Evolutionary conservation across 208 protist species (phyloP).

Genomic region (Trypanosoma melophagium): DNA sequence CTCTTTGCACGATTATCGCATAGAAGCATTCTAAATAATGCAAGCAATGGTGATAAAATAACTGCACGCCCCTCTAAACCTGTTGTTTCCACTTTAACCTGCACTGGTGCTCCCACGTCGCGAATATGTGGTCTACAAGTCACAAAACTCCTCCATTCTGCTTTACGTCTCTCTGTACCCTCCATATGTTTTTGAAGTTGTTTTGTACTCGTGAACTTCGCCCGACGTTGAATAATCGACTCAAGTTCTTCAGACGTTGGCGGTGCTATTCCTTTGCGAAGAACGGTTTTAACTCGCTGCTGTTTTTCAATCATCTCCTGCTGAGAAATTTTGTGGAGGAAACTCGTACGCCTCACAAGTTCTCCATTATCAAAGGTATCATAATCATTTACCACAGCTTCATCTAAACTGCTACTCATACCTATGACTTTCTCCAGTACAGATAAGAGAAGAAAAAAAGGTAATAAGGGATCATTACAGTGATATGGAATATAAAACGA

Average conservation of each 20-base stretch:
- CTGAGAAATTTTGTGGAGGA: slow-evolving; percentile 19
- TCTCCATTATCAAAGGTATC: neutral
- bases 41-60: slow-evolving; percentile 26
- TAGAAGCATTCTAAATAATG: slow-evolving; percentile 25
- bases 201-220: slow-evolving; percentile 1
- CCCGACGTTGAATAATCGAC: slow-evolving; percentile 1
- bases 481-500: neutral
- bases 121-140: slow-evolving; percentile 15
- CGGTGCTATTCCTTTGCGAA: slow-evolving; percentile 14
- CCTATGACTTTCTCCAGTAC: neutral
- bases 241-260: slow-evolving; percentile 16
- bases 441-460: neutral
- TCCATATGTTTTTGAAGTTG: slow-evolving; percentile 8
- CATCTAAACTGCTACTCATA: no score
- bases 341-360: neutral
- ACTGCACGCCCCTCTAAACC: slow-evolving; percentile 22
- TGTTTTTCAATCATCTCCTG: slow-evolving; percentile 11
- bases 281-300: slow-evolving; percentile 20
- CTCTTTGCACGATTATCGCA: slow-evolving; percentile 25
- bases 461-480: neutral
- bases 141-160: slow-evolving; percentile 16
- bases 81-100: neutral
- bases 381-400: neutral
- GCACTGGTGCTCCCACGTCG: neutral
- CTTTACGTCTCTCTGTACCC: slow-evolving; percentile 6